Conservation (phyloP, 768 basidiomycete species). For the Tubosaeta brunneosetosa region DNA sequence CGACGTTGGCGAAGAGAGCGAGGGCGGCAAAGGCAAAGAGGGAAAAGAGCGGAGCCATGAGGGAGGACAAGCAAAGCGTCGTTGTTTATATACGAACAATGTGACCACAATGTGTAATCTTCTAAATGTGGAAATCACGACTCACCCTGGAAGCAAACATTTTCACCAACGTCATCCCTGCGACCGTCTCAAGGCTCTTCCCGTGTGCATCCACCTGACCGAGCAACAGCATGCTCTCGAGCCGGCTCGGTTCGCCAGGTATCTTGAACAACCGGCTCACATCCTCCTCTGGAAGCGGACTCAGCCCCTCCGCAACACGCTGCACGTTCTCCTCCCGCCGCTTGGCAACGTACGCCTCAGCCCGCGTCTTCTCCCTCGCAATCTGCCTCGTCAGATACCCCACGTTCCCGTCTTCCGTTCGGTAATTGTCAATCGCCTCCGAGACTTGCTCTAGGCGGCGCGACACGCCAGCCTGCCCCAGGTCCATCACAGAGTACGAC, state of each 20-base stretch:
- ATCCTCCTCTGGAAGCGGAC: constrained; percentile 85
- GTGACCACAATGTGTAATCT: background rate
- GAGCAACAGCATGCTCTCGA: constrained; percentile 81
- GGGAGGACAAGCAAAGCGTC: background rate
- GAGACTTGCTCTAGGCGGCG: constrained; percentile 80
- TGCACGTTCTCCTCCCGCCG: constrained; percentile 84
- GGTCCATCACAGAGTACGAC: constrained; percentile 65
- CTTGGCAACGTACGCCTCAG: constrained; percentile 76
- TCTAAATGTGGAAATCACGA: background rate
- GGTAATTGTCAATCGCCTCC: constrained; percentile 80
- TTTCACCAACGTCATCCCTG: constrained; percentile 65
- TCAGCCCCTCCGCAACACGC: constrained; percentile 76
- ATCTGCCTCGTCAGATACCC: constrained; percentile 87
- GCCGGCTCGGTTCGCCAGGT: constrained; percentile 79
- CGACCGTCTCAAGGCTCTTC: constrained; percentile 65
- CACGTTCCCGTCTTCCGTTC: constrained; percentile 88
- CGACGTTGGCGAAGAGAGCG: constrained; percentile 35
- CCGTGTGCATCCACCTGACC: constrained; percentile 87
- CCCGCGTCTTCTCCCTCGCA: constrained; percentile 73
- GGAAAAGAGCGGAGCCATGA: constrained; percentile 37
- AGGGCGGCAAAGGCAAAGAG: constrained; percentile 40
- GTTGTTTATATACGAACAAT: background rate
- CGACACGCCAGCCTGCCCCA: constrained; percentile 64
- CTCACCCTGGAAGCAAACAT: constrained; percentile 63
- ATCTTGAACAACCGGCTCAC: constrained; percentile 82